Evolutionary conservation across 192 early-diverging fungal genomes (phyloP).

Genomic region (Coemansia sp.): DNA sequence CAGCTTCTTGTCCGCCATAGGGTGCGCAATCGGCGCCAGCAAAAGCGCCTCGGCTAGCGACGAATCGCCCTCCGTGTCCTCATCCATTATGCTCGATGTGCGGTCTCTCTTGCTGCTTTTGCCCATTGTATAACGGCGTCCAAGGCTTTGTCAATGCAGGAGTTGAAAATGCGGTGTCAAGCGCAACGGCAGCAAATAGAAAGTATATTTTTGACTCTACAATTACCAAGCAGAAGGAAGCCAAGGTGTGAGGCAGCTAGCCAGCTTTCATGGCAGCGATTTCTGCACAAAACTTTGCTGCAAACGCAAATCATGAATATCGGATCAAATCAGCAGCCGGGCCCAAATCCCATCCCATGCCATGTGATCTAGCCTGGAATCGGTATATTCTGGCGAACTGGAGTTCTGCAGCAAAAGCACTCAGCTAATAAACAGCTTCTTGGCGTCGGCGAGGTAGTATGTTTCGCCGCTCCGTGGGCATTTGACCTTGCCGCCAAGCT

Average conservation of each 20-base stretch:
- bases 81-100: constrained; percentile 22
- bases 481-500: constrained; percentile 59
- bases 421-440: constrained; percentile 76
- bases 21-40: constrained; percentile 48
- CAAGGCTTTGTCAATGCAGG: too few species aligned
- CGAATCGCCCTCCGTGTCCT: constrained; percentile 36
- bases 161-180: too few species aligned
- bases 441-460: constrained; percentile 56
- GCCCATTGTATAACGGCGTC: constrained; percentile 67
- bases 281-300: too few species aligned
- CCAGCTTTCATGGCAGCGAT: too few species aligned
- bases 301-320: too few species aligned
- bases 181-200: not conserved
- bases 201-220: too few species aligned
- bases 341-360: too few species aligned
- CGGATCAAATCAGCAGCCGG: too few species aligned
- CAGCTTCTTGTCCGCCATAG: constrained; percentile 48
- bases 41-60: constrained; percentile 7
- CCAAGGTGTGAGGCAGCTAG: too few species aligned
- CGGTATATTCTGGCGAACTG: not conserved
- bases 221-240: too few species aligned
- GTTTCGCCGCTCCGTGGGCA: constrained; percentile 66
- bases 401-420: not conserved
- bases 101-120: constrained; percentile 74
- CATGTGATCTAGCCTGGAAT: too few species aligned